Percentiles rank a stretch among this genome's conserved stretches.
These are phyloP conservation scores for Petrea volubilis DNA, from an alignment of 257 asterid species.

Conservation along the genomic window DNA sequence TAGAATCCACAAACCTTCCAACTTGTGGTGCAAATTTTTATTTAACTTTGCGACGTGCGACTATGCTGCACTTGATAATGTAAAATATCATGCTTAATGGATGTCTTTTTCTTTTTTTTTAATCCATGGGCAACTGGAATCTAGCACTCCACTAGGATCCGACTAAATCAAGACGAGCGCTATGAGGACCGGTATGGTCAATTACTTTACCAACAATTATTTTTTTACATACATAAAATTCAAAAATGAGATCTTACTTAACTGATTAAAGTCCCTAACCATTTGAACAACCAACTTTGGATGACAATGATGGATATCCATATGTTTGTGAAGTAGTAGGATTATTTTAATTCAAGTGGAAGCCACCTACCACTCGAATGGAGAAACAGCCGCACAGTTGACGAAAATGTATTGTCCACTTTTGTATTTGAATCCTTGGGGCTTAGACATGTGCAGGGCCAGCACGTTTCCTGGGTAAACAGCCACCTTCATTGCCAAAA, in stretches of 20 bases:
- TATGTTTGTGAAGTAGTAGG: not conserved
- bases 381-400: conserved; percentile 68
- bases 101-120: too few species aligned
- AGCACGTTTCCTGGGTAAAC: conserved; percentile 76
- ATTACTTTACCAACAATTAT: too few species aligned
- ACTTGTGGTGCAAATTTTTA: not conserved
- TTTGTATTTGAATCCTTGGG: conserved; percentile 67
- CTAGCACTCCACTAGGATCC: too few species aligned
- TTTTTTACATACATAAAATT: too few species aligned
- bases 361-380: conserved; percentile 59
- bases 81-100: not conserved
- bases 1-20: not conserved
- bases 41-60: not conserved
- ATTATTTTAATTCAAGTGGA: not conserved
- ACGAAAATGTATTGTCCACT: conserved; percentile 74
- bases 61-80: not conserved
- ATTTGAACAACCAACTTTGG: too few species aligned
- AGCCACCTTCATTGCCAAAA: conserved; percentile 47
- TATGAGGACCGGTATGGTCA: too few species aligned
- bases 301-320: too few species aligned
- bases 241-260: too few species aligned
- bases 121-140: too few species aligned
- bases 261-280: too few species aligned
- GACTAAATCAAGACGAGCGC: too few species aligned
- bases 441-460: conserved; percentile 72